phyloP scores from a whole-genome alignment of 2,329 filamentous ascomycete genomes.

The Periconia sp. region DNA sequence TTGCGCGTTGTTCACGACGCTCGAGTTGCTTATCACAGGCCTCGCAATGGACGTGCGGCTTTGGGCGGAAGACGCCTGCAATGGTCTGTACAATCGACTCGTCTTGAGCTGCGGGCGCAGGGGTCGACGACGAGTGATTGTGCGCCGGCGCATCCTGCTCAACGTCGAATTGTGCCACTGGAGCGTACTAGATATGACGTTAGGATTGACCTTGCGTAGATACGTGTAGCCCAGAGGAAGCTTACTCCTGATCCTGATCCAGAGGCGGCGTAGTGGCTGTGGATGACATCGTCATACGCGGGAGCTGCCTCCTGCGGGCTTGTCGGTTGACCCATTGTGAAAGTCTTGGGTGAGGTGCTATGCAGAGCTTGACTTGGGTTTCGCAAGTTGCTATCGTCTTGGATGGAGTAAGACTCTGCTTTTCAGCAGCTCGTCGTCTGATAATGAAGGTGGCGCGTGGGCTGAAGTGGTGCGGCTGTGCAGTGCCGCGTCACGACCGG shows the following conservation, averaged over 20 bases:
- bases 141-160: slow-evolving; percentile 22
- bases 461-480: slow-evolving; percentile 16
- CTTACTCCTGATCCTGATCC: slow-evolving; percentile 27
- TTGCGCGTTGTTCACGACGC: slow-evolving; percentile 23
- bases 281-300: slow-evolving; percentile 34
- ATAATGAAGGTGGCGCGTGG: slow-evolving; percentile 1
- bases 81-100: slow-evolving; percentile 31
- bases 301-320: slow-evolving; percentile 29
- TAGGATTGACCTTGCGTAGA: neutral
- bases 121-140: slow-evolving; percentile 7
- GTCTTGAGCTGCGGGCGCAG: slow-evolving; percentile 9
- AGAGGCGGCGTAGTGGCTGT: slow-evolving; percentile 22
- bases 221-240: neutral
- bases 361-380: too few species aligned
- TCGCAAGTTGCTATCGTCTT: neutral
- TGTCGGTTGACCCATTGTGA: slow-evolving; percentile 26
- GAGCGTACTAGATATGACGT: slow-evolving; percentile 24
- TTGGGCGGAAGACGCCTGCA: slow-evolving; percentile 28
- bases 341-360: too few species aligned
- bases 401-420: neutral
- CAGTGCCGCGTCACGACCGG: slow-evolving; percentile 3
- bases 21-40: slow-evolving; percentile 30
- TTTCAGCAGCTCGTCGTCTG: neutral
- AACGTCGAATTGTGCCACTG: slow-evolving; percentile 31
- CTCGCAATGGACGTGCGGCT: slow-evolving; percentile 33